A percentile compares a stretch with the other conserved stretches of the same genome.
phyloP scores from a whole-genome alignment of 495 filamentous ascomycete species.

The Aspergillus campestris region DNA sequence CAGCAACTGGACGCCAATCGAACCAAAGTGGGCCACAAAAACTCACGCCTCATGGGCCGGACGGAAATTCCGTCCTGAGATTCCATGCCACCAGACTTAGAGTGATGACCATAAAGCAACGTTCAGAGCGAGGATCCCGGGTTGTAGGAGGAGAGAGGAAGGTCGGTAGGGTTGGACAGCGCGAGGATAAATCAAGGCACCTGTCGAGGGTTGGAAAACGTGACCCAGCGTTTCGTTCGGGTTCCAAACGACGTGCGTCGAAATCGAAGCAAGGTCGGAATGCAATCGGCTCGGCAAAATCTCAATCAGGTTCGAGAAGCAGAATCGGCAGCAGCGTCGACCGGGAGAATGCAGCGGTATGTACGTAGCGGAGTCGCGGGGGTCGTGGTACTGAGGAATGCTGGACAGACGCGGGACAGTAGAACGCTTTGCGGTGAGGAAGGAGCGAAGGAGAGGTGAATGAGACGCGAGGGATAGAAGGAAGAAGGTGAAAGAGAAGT shows the following conservation, averaged over 20 bases:
- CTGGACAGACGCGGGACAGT: conserved; percentile 10
- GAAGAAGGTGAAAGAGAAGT: conserved; percentile 10
- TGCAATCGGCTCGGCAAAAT: not conserved
- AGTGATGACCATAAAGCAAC: conserved; percentile 21
- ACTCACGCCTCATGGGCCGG: conserved; percentile 48
- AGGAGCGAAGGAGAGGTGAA: conserved; percentile 1
- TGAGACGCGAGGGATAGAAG: conserved; percentile 1
- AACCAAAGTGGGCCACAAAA: not conserved
- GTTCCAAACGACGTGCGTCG: not conserved
- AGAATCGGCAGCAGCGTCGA: conserved; percentile 9
- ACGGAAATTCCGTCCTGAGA: conserved; percentile 44
- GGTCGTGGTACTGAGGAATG: conserved; percentile 15
- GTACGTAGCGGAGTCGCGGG: conserved; percentile 6
- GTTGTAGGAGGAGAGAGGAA: conserved; percentile 2
- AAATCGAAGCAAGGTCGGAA: conserved; percentile 7
- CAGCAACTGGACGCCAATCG: conserved; percentile 6
- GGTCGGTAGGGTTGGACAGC: not conserved
- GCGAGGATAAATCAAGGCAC: not conserved
- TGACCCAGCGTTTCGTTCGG: too few species aligned
- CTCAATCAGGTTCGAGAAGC: conserved; percentile 2
- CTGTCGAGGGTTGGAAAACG: too few species aligned
- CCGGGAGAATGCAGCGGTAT: conserved; percentile 15
- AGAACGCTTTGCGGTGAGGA: not conserved
- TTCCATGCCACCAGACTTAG: conserved; percentile 34
- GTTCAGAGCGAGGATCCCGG: not conserved